Evolutionary conservation across 2,329 filamentous ascomycete genomes (phyloP), one percentile per base, ranked within the genome.

Genomic region (Epichloe glyceriae): DNA sequence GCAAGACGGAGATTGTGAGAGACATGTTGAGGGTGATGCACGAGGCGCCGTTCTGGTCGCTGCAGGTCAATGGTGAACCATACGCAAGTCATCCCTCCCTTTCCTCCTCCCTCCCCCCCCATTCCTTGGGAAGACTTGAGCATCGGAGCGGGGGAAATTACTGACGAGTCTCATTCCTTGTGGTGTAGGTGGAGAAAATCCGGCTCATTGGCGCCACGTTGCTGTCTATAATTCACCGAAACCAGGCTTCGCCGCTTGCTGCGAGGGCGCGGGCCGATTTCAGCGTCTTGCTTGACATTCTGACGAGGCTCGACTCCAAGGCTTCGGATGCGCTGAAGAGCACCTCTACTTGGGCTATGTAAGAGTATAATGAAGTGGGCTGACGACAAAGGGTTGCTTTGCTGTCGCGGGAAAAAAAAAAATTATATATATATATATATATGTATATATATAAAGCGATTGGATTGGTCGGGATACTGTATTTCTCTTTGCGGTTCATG

Each of bases 1-100:
- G 61, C 37, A 69, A 69, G 52, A 71, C 69, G 0, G 70, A 73
- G 45, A 71, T 73, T 46, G 70, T 70, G 2, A 59, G 67, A 12
- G 68, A 71, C 42, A 69, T 72, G 64, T 39, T 72, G 14, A 59
- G 64, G 0, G 63, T 70, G 0, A 65, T 72, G 30, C 64, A 65
- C 1, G 65, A 68, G 42, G 64, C 67, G 2, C 70, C 70, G 0
- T 72, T 71, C 39, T 71, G 68, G 66, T 62, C 67, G 0, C 47
- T 70, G 26, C 64, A 69, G 34, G 62, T 67, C 3, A 70, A 70
- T 17, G 66, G 68, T 1, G 68, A 70, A 45, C 65, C 67, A 26
- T 65, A 67, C 46, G 68, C 69, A 43, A 58, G 66, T 58, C 1
- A 8, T 22, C 3, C 26, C 30, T 15, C 17, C n/a, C 26, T 5